Evolutionary conservation across 306 rosid genomes (phyloP).

Genomic region (Prunus armeniaca): DNA sequence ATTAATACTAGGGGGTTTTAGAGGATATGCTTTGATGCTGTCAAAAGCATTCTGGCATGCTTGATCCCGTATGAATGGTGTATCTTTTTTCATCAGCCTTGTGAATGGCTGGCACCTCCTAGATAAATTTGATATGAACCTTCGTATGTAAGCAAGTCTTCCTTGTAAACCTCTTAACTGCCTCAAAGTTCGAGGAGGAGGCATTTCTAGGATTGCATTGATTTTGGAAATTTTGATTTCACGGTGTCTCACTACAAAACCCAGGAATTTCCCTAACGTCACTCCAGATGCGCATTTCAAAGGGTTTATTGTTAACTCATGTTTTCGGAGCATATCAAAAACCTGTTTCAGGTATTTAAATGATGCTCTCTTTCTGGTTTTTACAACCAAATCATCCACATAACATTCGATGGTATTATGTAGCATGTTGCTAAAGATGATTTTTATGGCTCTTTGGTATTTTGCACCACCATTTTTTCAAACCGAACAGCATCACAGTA

Average conservation of each 20-base stretch:
- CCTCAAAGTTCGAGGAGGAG: not conserved
- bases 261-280: not conserved
- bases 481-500: not conserved
- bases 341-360: not conserved
- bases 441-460: not conserved
- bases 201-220: not conserved
- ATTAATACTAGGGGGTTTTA: not conserved
- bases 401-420: not conserved
- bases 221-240: not conserved
- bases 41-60: not conserved
- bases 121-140: not conserved
- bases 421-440: not conserved
- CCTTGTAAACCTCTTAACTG: not conserved
- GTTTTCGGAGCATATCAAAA: not conserved
- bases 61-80: not conserved
- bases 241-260: not conserved
- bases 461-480: not conserved
- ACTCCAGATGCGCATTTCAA: not conserved
- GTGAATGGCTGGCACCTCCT: not conserved
- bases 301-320: not conserved
- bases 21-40: not conserved
- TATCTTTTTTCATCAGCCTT: not conserved
- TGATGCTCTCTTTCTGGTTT: not conserved
- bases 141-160: not conserved
- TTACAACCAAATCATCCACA: not conserved